A percentile compares a stretch with the other conserved stretches of the same genome.
phyloP scores from a whole-genome alignment of 108 stramenopile genomes.

The Craspedostauros australis region DNA sequence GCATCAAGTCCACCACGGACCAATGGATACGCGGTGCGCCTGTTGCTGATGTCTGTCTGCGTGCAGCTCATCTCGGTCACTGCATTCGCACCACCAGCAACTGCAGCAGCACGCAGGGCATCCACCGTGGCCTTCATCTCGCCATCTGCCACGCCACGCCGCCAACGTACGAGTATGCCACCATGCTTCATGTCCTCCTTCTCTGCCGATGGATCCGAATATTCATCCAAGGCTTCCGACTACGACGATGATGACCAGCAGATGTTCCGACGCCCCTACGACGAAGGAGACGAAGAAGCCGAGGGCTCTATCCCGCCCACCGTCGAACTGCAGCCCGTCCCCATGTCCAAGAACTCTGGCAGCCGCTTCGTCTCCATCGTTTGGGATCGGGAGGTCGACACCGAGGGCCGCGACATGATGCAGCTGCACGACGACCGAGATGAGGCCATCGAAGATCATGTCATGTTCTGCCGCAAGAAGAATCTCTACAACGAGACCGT shows the following conservation, averaged over 20 bases:
- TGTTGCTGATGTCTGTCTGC: no score
- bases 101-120: no score
- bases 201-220: constrained; percentile 44
- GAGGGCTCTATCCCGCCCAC: constrained; percentile 42
- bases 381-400: constrained; percentile 51
- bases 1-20: no score
- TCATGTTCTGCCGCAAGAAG: constrained; percentile 79
- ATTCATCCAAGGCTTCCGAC: constrained; percentile 54
- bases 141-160: no score
- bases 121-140: no score
- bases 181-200: constrained; percentile 28
- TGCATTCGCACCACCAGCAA: no score
- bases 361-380: constrained; percentile 71
- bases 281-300: constrained; percentile 18
- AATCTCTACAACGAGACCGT: constrained; percentile 86
- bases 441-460: constrained; percentile 69
- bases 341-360: constrained; percentile 74
- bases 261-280: no score
- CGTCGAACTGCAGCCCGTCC: constrained; percentile 57
- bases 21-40: no score
- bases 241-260: constrained; percentile 56
- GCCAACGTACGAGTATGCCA: no score
- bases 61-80: no score
- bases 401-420: constrained; percentile 34
- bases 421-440: constrained; percentile 65